Conservation (phyloP, 208 protist species). For the Tritrichomonas musculus region DNA sequence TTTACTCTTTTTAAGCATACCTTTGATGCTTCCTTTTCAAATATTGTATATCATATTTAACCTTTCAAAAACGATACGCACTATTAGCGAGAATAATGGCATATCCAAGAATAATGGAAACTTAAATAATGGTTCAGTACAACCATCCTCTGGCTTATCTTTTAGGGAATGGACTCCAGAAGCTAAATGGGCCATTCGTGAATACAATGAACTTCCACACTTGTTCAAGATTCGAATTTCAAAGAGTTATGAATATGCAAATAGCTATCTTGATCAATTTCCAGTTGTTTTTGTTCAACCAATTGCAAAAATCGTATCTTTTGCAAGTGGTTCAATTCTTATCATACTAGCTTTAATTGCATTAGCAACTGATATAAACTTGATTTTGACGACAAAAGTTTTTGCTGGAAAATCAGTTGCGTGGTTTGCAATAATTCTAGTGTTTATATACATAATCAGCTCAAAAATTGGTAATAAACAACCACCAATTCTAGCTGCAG, state of each 20-base stretch:
- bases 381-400: neutral
- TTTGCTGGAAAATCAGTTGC: neutral
- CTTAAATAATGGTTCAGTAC: no score
- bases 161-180: neutral
- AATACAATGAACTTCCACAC: slow-evolving; percentile 21
- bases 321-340: neutral
- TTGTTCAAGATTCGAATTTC: neutral
- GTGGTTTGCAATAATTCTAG: neutral
- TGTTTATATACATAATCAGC: neutral
- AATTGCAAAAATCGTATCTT: neutral
- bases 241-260: slow-evolving; percentile 23
- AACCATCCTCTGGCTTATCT: no score
- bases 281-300: neutral
- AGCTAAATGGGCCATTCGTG: neutral
- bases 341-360: neutral
- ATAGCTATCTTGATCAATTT: neutral
- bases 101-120: no score
- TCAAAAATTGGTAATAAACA: neutral
- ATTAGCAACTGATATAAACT: neutral
- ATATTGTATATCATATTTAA: neutral
- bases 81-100: no score
- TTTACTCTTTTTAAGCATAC: neutral
- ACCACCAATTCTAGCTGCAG: no score
- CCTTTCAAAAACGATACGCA: neutral
- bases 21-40: neutral